Conservation (phyloP, 257 asterid genomes). For the Cynanchum wilfordii region DNA sequence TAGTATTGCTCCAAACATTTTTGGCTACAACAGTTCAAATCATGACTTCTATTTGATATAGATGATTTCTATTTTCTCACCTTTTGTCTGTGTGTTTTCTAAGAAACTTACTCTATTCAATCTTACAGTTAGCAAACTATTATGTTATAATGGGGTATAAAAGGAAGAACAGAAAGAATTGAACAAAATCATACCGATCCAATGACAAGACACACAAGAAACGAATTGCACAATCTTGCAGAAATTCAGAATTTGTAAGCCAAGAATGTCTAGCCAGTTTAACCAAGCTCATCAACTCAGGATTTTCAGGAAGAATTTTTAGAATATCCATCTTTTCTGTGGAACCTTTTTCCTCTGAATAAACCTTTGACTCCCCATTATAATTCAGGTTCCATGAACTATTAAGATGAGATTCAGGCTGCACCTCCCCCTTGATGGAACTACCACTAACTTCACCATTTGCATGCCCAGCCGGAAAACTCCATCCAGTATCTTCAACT, state of each 20-base stretch:
- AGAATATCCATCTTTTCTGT: slow-evolving; percentile 41
- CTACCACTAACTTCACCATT: slow-evolving; percentile 46
- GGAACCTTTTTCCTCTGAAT: slow-evolving; percentile 42
- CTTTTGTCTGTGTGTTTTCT: neutral
- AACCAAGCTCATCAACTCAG: slow-evolving; percentile 70
- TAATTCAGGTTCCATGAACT: slow-evolving; percentile 25
- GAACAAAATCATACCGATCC: slow-evolving; percentile 70
- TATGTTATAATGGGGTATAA: neutral
- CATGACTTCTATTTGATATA: neutral
- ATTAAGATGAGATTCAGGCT: slow-evolving; percentile 43
- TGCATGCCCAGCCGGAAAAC: slow-evolving; percentile 26
- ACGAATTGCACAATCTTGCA: slow-evolving; percentile 98
- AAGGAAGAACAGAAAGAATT: neutral
- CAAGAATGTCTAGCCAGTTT: slow-evolving; percentile 86
- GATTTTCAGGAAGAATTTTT: slow-evolving; percentile 48
- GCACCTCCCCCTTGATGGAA: slow-evolving; percentile 56
- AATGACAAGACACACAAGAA: slow-evolving; percentile 88
- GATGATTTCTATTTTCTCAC: neutral
- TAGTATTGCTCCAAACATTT: neutral
- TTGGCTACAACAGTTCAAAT: neutral
- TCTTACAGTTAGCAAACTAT: neutral
- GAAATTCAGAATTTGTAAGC: slow-evolving; percentile 84
- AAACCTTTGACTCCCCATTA: slow-evolving; percentile 30
- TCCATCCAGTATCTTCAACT: slow-evolving; percentile 43
- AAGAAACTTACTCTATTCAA: neutral